These are phyloP conservation scores for Pythium volutum DNA, from an alignment of 352 stramenopile species.

Conservation along the genomic window DNA sequence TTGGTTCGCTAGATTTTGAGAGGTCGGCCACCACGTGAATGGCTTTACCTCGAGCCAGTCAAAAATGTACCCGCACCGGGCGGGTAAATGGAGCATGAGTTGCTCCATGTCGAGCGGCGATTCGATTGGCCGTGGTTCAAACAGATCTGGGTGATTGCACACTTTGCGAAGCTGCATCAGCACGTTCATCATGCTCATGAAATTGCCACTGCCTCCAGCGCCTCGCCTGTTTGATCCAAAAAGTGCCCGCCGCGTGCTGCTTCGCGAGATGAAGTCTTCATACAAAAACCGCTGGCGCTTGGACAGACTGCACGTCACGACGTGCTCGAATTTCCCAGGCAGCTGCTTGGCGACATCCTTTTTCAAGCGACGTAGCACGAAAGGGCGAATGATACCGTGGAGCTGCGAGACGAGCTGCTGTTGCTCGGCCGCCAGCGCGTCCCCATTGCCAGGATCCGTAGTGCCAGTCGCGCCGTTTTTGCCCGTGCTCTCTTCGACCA, in stretches of 20 bases:
- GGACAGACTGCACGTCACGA: constrained; percentile 93
- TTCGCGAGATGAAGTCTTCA: constrained; percentile 98
- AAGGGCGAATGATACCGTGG: constrained; percentile 97
- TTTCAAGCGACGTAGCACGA: constrained; percentile 96
- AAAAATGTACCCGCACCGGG: constrained; percentile 43
- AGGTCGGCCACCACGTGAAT: constrained; percentile 34
- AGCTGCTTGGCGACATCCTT: constrained; percentile 98
- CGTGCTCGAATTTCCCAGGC: constrained; percentile 96
- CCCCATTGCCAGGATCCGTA: neutral
- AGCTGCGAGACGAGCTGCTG: constrained; percentile 92
- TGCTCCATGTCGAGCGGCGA: constrained; percentile 90
- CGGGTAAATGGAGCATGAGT: constrained; percentile 31
- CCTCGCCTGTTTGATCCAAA: constrained; percentile 43
- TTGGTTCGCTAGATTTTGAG: constrained; percentile 37
- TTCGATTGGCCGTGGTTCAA: constrained; percentile 94
- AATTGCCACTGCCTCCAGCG: constrained; percentile 76
- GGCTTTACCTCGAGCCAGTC: constrained; percentile 29
- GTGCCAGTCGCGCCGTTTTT: neutral
- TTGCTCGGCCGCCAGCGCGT: constrained; percentile 51
- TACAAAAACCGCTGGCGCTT: constrained; percentile 96
- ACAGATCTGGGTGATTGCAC: constrained; percentile 98
- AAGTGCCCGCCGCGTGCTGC: constrained; percentile 92
- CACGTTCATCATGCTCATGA: constrained; percentile 99
- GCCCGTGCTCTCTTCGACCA: constrained; percentile 54
- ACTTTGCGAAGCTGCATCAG: constrained; percentile 98